These are phyloP conservation scores for Ophiostoma sp. DNA, from an alignment of 2,329 filamentous ascomycete species.

Conservation along the genomic window DNA sequence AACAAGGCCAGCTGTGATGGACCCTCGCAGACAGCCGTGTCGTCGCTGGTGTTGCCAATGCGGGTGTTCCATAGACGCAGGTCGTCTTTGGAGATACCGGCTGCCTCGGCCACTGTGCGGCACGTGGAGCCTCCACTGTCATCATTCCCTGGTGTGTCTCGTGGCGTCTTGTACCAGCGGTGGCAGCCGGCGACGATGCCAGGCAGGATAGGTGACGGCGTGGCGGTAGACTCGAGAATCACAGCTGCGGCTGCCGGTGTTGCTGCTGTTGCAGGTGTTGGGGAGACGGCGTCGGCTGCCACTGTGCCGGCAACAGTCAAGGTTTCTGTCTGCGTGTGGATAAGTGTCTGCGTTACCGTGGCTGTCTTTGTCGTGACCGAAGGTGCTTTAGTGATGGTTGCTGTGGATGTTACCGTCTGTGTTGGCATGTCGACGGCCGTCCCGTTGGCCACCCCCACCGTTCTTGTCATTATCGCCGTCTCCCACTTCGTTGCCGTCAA, in stretches of 20 bases:
- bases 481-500: background rate
- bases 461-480: background rate
- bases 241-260: background rate
- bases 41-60: background rate
- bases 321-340: background rate
- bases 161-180: background rate
- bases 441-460: background rate
- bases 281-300: background rate
- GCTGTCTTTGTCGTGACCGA: background rate
- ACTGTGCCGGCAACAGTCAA: background rate
- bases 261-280: background rate
- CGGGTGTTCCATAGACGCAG: background rate
- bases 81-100: background rate
- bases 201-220: background rate
- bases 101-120: background rate
- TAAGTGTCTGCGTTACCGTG: background rate
- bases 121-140: background rate
- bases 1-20: background rate
- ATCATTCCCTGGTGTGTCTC: background rate
- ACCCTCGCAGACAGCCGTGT: background rate
- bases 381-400: background rate
- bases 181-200: background rate
- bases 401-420: background rate
- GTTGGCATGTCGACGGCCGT: background rate
- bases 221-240: background rate